Evolutionary conservation across 2,329 filamentous ascomycete genomes (phyloP).

Genomic region (Talaromyces marneffei): DNA sequence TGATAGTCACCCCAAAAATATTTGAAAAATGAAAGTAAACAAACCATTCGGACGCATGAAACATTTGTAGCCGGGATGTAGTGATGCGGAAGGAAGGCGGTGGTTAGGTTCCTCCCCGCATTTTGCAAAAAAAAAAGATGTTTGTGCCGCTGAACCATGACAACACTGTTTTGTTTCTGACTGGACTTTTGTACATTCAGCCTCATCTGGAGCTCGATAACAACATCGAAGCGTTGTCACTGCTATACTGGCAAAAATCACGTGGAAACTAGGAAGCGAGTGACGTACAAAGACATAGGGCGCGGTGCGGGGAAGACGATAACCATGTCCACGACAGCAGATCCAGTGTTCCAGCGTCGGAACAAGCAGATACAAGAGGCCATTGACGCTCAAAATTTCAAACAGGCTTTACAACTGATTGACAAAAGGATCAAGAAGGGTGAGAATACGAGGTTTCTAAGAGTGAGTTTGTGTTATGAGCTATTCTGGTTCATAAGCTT

Average conservation of each 20-base stretch:
- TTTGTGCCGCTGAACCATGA: conserved; percentile 1
- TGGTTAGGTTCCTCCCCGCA: conserved; percentile 8
- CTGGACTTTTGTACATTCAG: background rate
- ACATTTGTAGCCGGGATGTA: background rate
- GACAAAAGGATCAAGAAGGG: conserved; percentile 53
- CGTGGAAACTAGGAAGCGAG: background rate
- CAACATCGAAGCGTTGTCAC: background rate
- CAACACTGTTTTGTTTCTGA: background rate
- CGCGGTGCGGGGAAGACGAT: conserved; percentile 15
- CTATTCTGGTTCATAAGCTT: background rate
- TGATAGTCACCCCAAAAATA: too few species aligned
- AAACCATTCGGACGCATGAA: background rate
- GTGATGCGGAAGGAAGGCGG: conserved; percentile 3
- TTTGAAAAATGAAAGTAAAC: background rate
- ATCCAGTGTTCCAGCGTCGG: conserved; percentile 39
- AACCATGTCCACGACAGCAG: conserved; percentile 31
- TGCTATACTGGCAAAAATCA: background rate
- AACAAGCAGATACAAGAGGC: conserved; percentile 48
- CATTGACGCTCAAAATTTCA: conserved; percentile 43
- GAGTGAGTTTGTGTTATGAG: conserved; percentile 22
- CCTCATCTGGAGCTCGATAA: background rate
- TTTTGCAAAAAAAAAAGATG: conserved; percentile 5
- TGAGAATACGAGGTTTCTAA: conserved; percentile 40
- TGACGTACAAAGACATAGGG: background rate
- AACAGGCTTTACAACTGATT: conserved; percentile 46